Percentiles rank a stretch among this genome's conserved stretches.
Evolutionary conservation across 2,329 filamentous ascomycete species (phyloP).

Genomic region (Apiospora malaysiana): DNA sequence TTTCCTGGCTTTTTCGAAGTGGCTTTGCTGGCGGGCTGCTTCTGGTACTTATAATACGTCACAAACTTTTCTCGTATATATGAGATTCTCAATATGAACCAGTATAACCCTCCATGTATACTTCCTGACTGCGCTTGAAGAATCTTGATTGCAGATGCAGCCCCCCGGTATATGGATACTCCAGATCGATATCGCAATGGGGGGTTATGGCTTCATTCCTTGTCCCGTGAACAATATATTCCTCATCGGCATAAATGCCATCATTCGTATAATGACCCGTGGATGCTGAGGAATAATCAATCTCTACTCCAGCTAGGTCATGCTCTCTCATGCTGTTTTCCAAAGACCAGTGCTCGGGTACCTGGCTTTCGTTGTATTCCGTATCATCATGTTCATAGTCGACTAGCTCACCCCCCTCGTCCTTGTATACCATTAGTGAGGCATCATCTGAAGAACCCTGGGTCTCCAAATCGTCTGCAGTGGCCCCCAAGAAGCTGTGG

Average conservation of each 20-base stretch:
- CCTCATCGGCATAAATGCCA: background rate
- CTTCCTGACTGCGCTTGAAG: background rate
- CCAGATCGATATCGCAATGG: background rate
- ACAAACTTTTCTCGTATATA: conserved; percentile 27
- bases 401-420: background rate
- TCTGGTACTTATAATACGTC: conserved; percentile 32
- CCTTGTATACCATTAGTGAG: background rate
- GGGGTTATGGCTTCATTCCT: background rate
- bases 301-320: background rate
- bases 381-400: conserved; percentile 11
- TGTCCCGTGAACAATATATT: background rate
- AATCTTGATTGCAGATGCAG: background rate
- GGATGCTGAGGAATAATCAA: background rate
- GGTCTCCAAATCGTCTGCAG: background rate
- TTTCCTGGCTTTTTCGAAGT: conserved; percentile 26
- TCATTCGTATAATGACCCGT: background rate
- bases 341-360: background rate
- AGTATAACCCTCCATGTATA: conserved; percentile 26
- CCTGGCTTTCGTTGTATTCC: background rate
- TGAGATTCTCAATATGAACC: conserved; percentile 23
- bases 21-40: conserved; percentile 33
- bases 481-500: background rate
- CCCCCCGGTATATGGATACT: too few species aligned
- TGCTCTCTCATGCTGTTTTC: background rate
- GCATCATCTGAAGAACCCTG: background rate